Base-by-base conservation (phyloP, 2,329 filamentous ascomycete genomes). In the Pseudogymnoascus sp. region DNA sequence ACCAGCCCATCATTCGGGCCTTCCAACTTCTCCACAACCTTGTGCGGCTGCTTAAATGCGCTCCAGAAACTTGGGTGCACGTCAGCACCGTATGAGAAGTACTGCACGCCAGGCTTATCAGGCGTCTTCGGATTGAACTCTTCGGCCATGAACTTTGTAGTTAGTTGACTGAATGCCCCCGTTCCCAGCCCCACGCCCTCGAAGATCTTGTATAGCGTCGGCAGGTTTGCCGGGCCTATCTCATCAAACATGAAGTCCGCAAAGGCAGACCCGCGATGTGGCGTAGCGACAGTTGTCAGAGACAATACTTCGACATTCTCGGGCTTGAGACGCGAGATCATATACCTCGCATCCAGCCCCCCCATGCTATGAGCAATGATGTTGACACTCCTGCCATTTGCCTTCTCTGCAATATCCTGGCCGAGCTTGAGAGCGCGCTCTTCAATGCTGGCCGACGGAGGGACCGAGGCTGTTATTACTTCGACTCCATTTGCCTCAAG, bases 321-420 rank as follows among this genome's bases (percentile, higher is more conserved):
- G 2, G 80, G 80, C 41, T 73, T 74, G 11, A 86, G 74, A 58
- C 77, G 76, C 20, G 83, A 82, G 60, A 87, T 82, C 83, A 87
- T 85, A 71, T 85, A 85, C 50, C 85, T 77, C 8, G 83, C 81
- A 69, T 87, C 85, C 3, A 88, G 76, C 1, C 85, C 84, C 57
- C 85, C 83, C 83, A 86, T 86, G 66, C 79, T 82, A 74, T 91
- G 88, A 39, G 83, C 83, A 18, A 91, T 79, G 62, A 96, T 89
- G 70, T 90, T 90, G 65, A 96, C 90, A 58, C 86, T 82, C 63
- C 74, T 75, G 15, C 77, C 77, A 20, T 71, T 66, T 1, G 80
- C 76, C 60, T 68, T 72, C 20, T 72, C 68, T 57, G 76, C 76
- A 62, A 87, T 85, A 64, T 82, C 77, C 64, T 74, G 68, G 33